These are phyloP conservation scores for Penicillium desertorum DNA, from an alignment of 495 filamentous ascomycete species.

Conservation along the genomic window DNA sequence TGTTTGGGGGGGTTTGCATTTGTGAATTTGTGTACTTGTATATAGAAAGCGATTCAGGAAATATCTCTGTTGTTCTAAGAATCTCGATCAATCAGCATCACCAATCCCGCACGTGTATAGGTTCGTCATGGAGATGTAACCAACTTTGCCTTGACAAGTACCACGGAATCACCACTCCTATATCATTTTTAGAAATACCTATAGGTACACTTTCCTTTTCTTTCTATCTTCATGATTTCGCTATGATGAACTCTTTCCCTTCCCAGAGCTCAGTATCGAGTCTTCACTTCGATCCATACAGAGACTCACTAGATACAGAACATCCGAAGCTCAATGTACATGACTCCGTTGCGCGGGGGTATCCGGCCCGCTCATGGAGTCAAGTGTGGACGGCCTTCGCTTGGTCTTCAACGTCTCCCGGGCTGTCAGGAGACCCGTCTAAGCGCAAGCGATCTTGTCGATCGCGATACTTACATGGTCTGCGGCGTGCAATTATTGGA, in stretches of 20 bases:
- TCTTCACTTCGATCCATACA: conserved; percentile 23
- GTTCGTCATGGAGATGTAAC: not conserved
- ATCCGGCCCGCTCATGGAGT: conserved; percentile 17
- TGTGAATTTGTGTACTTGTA: conserved; percentile 21
- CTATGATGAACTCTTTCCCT: not conserved
- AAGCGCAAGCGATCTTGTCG: conserved; percentile 11
- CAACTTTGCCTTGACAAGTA: not conserved
- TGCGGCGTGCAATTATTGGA: conserved; percentile 20
- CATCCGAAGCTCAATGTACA: conserved; percentile 9
- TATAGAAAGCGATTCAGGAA: conserved; percentile 29
- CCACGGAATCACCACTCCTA: conserved; percentile 26
- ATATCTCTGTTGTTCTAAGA: conserved; percentile 9
- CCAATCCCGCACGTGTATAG: not conserved
- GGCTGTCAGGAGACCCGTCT: conserved; percentile 16
- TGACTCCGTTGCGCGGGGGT: conserved; percentile 19
- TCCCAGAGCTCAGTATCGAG: conserved; percentile 4
- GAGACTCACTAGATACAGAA: conserved; percentile 20
- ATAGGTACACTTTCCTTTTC: no score
- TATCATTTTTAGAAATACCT: conserved; percentile 12
- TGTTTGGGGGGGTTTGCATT: conserved; percentile 35
- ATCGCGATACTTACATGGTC: conserved; percentile 21
- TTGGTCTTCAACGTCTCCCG: conserved; percentile 18
- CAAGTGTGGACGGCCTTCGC: conserved; percentile 16
- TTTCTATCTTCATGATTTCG: not conserved
- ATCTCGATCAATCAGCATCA: not conserved